Evolutionary conservation across 2,329 filamentous ascomycete genomes (phyloP).

Genomic region (Curvularia spicifera): DNA sequence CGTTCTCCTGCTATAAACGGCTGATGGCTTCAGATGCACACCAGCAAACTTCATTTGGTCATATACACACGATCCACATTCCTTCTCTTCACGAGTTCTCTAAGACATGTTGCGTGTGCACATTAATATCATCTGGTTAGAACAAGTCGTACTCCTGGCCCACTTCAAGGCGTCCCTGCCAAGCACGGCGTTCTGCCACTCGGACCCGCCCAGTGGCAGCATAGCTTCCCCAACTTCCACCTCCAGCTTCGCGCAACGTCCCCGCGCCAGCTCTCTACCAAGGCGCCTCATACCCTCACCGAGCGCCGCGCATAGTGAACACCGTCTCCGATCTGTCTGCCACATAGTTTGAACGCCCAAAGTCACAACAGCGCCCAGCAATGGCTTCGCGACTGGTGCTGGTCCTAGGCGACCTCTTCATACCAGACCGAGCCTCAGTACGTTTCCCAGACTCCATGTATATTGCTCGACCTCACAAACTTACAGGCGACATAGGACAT

Average conservation of each 20-base stretch:
- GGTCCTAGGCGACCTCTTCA: slow-evolving; percentile 53
- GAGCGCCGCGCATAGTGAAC: neutral
- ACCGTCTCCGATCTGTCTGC: neutral
- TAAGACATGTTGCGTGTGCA: neutral
- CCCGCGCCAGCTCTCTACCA: slow-evolving; percentile 8
- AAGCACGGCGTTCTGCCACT: slow-evolving; percentile 24
- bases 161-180: slow-evolving; percentile 18
- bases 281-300: neutral
- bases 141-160: neutral
- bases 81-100: too few relatives aligned
- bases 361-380: slow-evolving; percentile 18
- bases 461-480: slow-evolving; percentile 43
- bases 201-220: slow-evolving; percentile 22
- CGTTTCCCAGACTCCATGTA: slow-evolving; percentile 20
- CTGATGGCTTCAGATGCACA: too few relatives aligned
- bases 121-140: neutral
- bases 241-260: slow-evolving; percentile 16
- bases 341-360: neutral
- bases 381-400: slow-evolving; percentile 53
- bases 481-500: slow-evolving; percentile 51
- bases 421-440: slow-evolving; percentile 53
- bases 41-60: too few relatives aligned
- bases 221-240: slow-evolving; percentile 25
- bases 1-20: too few relatives aligned
- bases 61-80: too few relatives aligned